Conservation (phyloP, 2,329 filamentous ascomycete species). For the Xylaria sp. region DNA sequence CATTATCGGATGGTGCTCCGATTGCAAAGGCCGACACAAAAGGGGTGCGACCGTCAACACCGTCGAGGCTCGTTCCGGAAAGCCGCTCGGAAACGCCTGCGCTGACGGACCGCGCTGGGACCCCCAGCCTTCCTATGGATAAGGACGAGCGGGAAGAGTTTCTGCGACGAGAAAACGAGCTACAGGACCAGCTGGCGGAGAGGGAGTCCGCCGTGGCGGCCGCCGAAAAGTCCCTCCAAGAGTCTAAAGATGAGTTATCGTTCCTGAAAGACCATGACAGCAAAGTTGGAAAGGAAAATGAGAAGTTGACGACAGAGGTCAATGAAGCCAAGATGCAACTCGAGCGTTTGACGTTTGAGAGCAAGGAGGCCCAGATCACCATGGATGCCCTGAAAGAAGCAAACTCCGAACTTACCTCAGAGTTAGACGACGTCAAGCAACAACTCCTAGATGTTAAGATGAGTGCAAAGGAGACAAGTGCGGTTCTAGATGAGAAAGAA, state of each 20-base stretch:
- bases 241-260: slow-evolving; percentile 86
- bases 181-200: slow-evolving; percentile 96
- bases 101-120: slow-evolving; percentile 84
- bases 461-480: slow-evolving; percentile 92
- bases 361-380: slow-evolving; percentile 95
- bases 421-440: slow-evolving; percentile 95
- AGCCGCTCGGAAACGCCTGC: slow-evolving; percentile 71
- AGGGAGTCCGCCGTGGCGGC: slow-evolving; percentile 84
- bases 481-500: slow-evolving; percentile 94
- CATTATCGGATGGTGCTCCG: slow-evolving; percentile 66
- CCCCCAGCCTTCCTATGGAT: slow-evolving; percentile 87
- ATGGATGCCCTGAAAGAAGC: slow-evolving; percentile 98
- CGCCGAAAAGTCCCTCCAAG: slow-evolving; percentile 82
- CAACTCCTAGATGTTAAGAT: slow-evolving; percentile 96
- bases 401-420: slow-evolving; percentile 89
- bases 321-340: slow-evolving; percentile 98
- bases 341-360: slow-evolving; percentile 94
- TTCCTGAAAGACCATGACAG: slow-evolving; percentile 87
- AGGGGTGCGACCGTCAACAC: slow-evolving; percentile 64
- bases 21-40: slow-evolving; percentile 58
- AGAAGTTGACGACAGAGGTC: slow-evolving; percentile 83
- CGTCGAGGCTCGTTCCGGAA: slow-evolving; percentile 64
- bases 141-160: slow-evolving; percentile 99
- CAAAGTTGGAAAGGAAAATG: slow-evolving; percentile 88
- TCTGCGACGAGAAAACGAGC: slow-evolving; percentile 91